Evolutionary conservation across 306 rosid genomes (phyloP).

Genomic region (Prosopis cineraria): DNA sequence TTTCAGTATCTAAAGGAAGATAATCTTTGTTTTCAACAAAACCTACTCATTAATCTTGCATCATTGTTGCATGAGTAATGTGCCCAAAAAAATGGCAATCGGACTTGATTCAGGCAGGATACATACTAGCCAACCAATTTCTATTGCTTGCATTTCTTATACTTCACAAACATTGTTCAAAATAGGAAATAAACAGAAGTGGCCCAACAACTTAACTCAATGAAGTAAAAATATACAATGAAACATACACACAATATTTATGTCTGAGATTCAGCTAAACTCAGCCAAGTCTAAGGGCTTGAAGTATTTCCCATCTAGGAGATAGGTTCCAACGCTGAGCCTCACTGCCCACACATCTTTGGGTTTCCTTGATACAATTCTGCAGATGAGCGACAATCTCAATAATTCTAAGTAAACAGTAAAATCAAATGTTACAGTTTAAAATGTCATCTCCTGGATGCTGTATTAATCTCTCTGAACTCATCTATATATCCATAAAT

Average conservation of each 20-base stretch:
- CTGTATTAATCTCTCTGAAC: background rate
- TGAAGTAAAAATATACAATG: background rate
- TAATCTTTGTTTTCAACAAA: too few species aligned
- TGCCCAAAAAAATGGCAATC: background rate
- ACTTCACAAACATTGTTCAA: background rate
- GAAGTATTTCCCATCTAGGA: conserved; percentile 84
- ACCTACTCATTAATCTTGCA: too few species aligned
- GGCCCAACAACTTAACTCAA: background rate
- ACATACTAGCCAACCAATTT: background rate
- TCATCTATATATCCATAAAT: background rate
- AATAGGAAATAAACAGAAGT: background rate
- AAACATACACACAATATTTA: background rate
- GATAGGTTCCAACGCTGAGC: conserved; percentile 73
- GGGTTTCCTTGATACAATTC: conserved; percentile 87
- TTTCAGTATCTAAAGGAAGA: too few species aligned
- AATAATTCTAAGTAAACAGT: background rate
- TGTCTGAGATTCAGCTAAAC: conserved; percentile 12
- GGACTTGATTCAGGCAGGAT: background rate
- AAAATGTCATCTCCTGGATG: background rate
- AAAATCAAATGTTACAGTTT: background rate
- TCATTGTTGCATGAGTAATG: background rate
- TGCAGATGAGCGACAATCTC: conserved; percentile 33
- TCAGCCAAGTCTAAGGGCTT: conserved; percentile 70
- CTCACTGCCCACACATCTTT: conserved; percentile 89
- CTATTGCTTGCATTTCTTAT: background rate